These are phyloP conservation scores for Laburnicola sp. DNA, from an alignment of 2,329 filamentous ascomycete species.

Conservation along the genomic window DNA sequence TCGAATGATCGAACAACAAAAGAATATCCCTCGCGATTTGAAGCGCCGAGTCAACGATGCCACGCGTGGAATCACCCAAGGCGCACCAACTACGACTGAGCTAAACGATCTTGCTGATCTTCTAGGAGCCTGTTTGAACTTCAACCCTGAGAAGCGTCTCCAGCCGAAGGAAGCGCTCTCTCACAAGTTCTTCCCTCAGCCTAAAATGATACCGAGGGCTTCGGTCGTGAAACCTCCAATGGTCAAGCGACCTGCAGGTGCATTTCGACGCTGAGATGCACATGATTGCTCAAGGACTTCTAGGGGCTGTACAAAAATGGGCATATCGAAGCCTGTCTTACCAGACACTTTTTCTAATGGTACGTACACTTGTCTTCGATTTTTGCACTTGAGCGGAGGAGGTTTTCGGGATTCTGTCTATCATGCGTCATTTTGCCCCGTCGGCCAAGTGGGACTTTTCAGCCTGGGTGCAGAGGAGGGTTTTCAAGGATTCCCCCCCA, in stretches of 20 bases:
- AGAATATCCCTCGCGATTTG: conserved; percentile 69
- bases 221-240: conserved; percentile 34
- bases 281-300: not conserved
- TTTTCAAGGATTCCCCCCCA: too few relatives aligned
- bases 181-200: conserved; percentile 77
- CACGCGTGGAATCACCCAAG: conserved; percentile 71
- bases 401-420: too few relatives aligned
- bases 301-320: too few relatives aligned
- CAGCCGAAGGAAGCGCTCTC: conserved; percentile 82
- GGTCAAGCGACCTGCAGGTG: conserved; percentile 6
- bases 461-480: too few relatives aligned
- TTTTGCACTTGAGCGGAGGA: too few relatives aligned
- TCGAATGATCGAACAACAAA: conserved; percentile 64
- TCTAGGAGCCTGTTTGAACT: conserved; percentile 80
- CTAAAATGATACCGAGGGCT: conserved; percentile 23
- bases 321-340: too few relatives aligned
- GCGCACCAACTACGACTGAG: conserved; percentile 67
- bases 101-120: conserved; percentile 83
- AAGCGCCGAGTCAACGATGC: conserved; percentile 75
- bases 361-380: too few relatives aligned
- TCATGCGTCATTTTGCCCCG: too few relatives aligned
- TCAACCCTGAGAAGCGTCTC: conserved; percentile 92
- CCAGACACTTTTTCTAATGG: too few relatives aligned
- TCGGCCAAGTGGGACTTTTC: too few relatives aligned
- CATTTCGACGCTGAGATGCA: conserved; percentile 1